Base-by-base conservation (phyloP, 208 protist genomes). In the Vickermania spadyakhi region DNA sequence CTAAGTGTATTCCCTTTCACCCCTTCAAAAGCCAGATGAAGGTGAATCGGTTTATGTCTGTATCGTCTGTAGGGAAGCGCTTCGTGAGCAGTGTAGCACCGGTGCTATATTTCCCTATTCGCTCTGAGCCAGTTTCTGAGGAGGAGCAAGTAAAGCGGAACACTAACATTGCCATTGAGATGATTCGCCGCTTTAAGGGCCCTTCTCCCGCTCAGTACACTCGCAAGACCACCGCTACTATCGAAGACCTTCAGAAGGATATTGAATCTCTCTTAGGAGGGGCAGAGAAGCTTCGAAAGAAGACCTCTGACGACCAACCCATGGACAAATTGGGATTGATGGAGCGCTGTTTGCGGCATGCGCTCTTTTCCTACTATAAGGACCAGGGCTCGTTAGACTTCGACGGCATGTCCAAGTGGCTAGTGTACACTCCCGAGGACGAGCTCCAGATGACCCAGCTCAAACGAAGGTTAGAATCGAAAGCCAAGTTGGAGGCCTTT, bases 261-360 rank as follows among this genome's bases (percentile, higher is more conserved):
- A 91, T 96, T 63, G 84, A 96, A 69, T 70, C 79, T 30, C 79
- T 96, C 18, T 79, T 96, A 45, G 87, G 85, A 29, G 77, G 81
- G 31, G 78, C 85, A 29, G 65, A 79, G 54, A 93, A 88, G 58
- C 70, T 94, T 45, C 71, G 81, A 51, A 86, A 83, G 75, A 66
- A 59, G 13, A 56, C 73, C 28, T 81, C 73, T 42, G 87, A 96
- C 67, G 84, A 93, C 60, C 78, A 91, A 64, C 86, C 87, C 18
- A 91, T 96, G 85, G 87, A 93, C 60, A 93, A 96, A 70, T 70
- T 96, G 36, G 71, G 71, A 1, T 71, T 94, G 58, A 96, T 96
- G 75, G 90, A 96, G 70, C 84, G 90, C 64, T 91, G 85, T 72
- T 84, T 96, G 29, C 86, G 90, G 60, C 90, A 96, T 72, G 86